These are phyloP conservation scores for Fusarium devonianum DNA, from an alignment of 2,329 filamentous ascomycete species.

Conservation along the genomic window DNA sequence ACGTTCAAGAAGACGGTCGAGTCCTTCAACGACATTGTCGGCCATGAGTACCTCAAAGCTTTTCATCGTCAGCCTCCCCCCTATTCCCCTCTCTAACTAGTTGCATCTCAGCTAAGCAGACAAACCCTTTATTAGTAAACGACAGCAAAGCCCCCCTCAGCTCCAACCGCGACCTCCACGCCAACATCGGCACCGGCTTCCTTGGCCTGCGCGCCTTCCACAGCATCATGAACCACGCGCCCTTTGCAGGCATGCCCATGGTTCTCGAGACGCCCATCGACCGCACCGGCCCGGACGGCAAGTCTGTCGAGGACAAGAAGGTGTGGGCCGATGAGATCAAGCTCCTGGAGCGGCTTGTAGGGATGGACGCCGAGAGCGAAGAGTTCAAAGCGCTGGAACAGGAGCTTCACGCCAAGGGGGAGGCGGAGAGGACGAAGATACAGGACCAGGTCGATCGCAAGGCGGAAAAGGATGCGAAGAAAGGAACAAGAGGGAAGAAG, in stretches of 20 bases:
- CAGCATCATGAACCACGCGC: conserved; percentile 82
- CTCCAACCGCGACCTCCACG: conserved; percentile 87
- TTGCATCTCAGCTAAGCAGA: not conserved
- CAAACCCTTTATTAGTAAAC: conserved; percentile 70
- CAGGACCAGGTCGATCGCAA: conserved; percentile 83
- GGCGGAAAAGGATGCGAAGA: conserved; percentile 62
- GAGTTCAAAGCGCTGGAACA: conserved; percentile 73
- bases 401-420: conserved; percentile 72
- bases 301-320: conserved; percentile 76
- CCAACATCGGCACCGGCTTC: conserved; percentile 96
- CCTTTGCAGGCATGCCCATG: conserved; percentile 83
- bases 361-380: conserved; percentile 77
- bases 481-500: conserved; percentile 32
- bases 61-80: conserved; percentile 65
- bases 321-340: conserved; percentile 97
- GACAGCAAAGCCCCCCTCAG: conserved; percentile 90
- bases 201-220: conserved; percentile 90
- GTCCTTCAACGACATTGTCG: conserved; percentile 80
- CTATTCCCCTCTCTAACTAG: not conserved
- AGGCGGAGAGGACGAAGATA: conserved; percentile 74
- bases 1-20: conserved; percentile 76
- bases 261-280: conserved; percentile 97
- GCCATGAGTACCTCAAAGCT: conserved; percentile 79
- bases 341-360: conserved; percentile 85
- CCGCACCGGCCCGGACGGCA: conserved; percentile 68